phyloP scores from a whole-genome alignment of 441 rosid species.

The Capsella rubella region DNA sequence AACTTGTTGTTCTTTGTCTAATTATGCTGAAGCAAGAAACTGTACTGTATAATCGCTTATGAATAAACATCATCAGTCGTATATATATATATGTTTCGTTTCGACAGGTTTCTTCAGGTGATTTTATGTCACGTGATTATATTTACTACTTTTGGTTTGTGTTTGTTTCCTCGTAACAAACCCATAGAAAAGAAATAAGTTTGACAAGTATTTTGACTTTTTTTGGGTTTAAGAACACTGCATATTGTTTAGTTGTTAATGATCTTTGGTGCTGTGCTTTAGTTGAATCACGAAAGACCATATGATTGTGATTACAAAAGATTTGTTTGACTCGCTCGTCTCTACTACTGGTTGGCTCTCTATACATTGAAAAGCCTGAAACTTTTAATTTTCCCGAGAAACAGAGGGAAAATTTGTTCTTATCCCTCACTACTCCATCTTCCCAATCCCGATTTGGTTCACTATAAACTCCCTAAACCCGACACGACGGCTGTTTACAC shows the following conservation, averaged over 20 bases:
- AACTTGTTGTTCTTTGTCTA: conserved; percentile 14
- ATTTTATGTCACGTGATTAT: conserved; percentile 13
- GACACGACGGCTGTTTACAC: conserved; percentile 36
- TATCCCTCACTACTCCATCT: conserved; percentile 36
- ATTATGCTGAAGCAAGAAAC: conserved; percentile 15
- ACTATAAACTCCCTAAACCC: conserved; percentile 37
- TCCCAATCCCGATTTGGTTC: conserved; percentile 39
- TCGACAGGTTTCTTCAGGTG: background rate
- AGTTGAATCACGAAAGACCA: conserved; percentile 41
- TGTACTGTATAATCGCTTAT: background rate
- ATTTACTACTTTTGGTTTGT: conserved; percentile 20
- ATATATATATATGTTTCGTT: conserved; percentile 12
- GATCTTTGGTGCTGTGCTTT: conserved; percentile 16
- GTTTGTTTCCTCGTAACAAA: conserved; percentile 23
- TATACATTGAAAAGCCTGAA: conserved; percentile 63
- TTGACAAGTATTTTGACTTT: background rate
- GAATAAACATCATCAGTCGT: conserved; percentile 12
- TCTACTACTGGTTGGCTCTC: conserved; percentile 20
- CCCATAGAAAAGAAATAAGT: conserved; percentile 14
- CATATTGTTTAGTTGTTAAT: background rate
- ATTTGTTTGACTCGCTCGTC: conserved; percentile 4
- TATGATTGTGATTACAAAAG: conserved; percentile 39
- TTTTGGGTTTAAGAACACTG: background rate
- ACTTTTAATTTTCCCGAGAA: conserved; percentile 44
- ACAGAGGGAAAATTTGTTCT: conserved; percentile 38